Evolutionary conservation across 2,329 filamentous ascomycete genomes (phyloP).

Genomic region (Trichoderma afroharzianum): DNA sequence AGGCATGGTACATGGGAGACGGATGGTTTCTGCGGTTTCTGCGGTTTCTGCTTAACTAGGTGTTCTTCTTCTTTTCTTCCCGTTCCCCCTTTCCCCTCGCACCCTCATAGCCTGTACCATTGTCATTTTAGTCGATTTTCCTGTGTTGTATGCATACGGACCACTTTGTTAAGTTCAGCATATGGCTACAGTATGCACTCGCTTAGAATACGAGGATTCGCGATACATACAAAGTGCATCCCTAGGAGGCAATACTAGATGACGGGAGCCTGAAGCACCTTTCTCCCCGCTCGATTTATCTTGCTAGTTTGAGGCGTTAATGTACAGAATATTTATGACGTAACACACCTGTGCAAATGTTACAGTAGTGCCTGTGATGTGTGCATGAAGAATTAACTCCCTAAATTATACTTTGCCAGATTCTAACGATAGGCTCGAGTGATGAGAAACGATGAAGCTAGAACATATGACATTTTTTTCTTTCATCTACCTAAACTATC

Average conservation of each 20-base stretch:
- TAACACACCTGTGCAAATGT: neutral
- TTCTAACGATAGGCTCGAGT: neutral
- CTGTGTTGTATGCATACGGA: neutral
- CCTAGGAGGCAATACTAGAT: neutral
- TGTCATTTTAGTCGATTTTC: neutral
- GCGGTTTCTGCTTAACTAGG: neutral
- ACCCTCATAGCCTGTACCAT: neutral
- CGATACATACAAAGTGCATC: neutral
- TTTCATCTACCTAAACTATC: neutral
- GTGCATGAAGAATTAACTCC: neutral
- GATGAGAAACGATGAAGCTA: neutral
- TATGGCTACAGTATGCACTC: slow-evolving; percentile 12
- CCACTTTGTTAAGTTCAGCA: neutral
- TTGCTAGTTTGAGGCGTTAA: neutral
- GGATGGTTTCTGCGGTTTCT: neutral
- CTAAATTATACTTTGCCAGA: neutral
- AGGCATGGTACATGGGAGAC: slow-evolving; percentile 1
- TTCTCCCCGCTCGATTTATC: neutral
- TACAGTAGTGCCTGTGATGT: neutral
- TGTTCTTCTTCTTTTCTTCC: neutral
- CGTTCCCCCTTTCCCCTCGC: neutral
- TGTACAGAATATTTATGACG: neutral
- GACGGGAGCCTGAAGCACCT: neutral
- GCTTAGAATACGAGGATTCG: slow-evolving; percentile 4
- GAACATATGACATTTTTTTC: neutral